A percentile compares a stretch with the other conserved stretches of the same genome.
Conservation (phyloP, 1,284 basidiomycete genomes). For the Microbotryum scabiosae region DNA sequence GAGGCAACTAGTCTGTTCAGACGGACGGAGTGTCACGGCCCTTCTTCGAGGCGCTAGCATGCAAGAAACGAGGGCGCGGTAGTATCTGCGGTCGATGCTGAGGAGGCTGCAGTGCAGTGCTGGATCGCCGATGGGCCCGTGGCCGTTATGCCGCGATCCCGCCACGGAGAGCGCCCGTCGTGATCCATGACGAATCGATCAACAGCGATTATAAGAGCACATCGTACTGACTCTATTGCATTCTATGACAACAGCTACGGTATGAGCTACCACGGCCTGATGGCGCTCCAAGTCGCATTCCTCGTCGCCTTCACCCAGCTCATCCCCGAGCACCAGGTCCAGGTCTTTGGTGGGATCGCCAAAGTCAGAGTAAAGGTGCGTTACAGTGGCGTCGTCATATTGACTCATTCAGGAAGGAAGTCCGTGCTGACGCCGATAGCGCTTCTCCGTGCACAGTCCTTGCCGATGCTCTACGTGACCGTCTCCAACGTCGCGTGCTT, state of each 20-base stretch:
- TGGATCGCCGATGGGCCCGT: no score
- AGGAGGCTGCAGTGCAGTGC: no score
- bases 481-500: constrained; percentile 82
- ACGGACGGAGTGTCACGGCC: no score
- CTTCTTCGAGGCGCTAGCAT: neutral
- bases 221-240: no score
- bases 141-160: no score
- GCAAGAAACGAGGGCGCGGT: neutral
- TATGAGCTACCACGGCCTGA: constrained; percentile 82
- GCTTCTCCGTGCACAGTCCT: constrained; percentile 47
- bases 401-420: neutral
- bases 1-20: no score
- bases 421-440: no score
- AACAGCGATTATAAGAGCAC: no score
- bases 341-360: constrained; percentile 67
- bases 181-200: no score
- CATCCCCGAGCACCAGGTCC: constrained; percentile 95
- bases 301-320: constrained; percentile 94
- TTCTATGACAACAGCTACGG: constrained; percentile 54
- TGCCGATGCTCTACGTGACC: constrained; percentile 90
- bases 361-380: constrained; percentile 81
- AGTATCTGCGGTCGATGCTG: neutral
- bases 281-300: constrained; percentile 80
- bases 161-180: no score
- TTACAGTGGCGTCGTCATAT: neutral